A percentile compares a stretch with the other conserved stretches of the same genome.
Evolutionary conservation across 257 asterid genomes (phyloP).

Genomic region (Rhazya stricta): DNA sequence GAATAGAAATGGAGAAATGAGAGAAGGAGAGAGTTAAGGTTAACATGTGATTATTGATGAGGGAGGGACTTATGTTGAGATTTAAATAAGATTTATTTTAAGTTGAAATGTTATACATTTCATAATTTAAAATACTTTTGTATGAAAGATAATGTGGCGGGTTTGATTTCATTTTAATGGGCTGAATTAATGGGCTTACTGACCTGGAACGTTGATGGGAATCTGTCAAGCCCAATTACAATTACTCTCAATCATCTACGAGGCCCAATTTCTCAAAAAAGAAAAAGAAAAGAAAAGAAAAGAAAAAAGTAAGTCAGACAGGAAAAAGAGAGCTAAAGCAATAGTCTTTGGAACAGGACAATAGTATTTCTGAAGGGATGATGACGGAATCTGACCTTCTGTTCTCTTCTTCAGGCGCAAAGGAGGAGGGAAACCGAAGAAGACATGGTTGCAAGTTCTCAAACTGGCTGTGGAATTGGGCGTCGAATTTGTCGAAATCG

Average conservation of each 20-base stretch:
- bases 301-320: not conserved
- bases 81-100: no score
- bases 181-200: not conserved
- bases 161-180: not conserved
- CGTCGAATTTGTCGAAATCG: constrained; percentile 55
- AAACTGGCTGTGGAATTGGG: constrained; percentile 44
- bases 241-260: no score
- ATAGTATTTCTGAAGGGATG: not conserved
- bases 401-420: constrained; percentile 22
- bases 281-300: not conserved
- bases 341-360: not conserved
- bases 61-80: no score
- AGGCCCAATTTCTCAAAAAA: not conserved
- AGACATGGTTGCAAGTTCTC: constrained; percentile 34
- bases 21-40: no score
- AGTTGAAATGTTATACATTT: no score
- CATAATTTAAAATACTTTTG: no score
- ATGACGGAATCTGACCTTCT: not conserved
- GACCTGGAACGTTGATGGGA: no score
- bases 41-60: no score
- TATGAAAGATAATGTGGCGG: not conserved
- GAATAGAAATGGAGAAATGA: no score
- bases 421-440: constrained; percentile 21
- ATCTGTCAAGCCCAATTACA: no score
- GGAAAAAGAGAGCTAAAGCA: not conserved